Evolutionary conservation across 2,329 filamentous ascomycete genomes (phyloP), one percentile per base, ranked within the genome.

Genomic region (Salinomyces thailandicus): DNA sequence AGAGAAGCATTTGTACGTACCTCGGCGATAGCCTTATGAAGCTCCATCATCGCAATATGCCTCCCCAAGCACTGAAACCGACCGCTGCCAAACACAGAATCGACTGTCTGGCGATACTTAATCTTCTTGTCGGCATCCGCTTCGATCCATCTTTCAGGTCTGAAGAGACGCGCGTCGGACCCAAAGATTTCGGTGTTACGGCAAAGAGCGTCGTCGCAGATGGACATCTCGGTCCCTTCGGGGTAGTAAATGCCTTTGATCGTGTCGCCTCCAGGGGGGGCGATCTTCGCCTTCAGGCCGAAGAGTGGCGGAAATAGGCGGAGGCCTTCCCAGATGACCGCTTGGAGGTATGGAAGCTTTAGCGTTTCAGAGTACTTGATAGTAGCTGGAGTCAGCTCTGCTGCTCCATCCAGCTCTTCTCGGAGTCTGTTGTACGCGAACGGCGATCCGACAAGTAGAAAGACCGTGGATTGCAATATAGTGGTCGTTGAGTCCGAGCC

Each of bases 401-500:
- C 45, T 13, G 31, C 3, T 2, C n/a, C 5, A 48, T 63, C 62
- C n/a, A 72, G 64, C 41, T 75, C 68, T 1, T 37, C 52, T n/a
- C 59, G 61, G 1, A 77, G 57, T 6, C 51, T 65, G n/a, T 35
- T 34, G 46, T 67, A 64, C 2, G 68, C 63, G 2, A 52, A 50
- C 0, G 67, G 66, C 18, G 61, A 66, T 27, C 61, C 66, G 20
- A 67, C 60, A 27, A 75, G 46, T 42, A 69, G 59, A 15, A 72
- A 60, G 33, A 75, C 44, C 2, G 63, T 71, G 14, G 59, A 59
- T 4, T 71, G 63, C 13, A 77, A 63, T 5, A 63, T 63, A 0
- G 69, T 71, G 1, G 72, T 68, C 0, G 70, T 71, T 0, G 69
- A 73, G 38, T 76, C 72, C 0, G 69, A 68, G 8, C 72, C 73